phyloP scores from a whole-genome alignment of 129 eudicot genomes.

The Erigeron canadensis region DNA sequence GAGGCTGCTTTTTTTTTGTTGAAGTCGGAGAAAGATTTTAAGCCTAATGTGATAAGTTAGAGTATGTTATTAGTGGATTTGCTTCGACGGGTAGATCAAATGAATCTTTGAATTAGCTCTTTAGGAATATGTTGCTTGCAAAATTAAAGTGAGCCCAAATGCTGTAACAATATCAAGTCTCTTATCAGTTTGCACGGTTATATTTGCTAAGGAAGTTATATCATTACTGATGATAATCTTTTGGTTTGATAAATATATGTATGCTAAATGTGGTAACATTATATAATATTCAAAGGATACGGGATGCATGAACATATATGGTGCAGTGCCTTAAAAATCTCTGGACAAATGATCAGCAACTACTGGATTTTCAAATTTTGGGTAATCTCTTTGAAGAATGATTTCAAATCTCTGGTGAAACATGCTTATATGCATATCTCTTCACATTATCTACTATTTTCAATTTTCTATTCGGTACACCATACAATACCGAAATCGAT shows the following conservation, averaged over 20 bases:
- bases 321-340: constrained; percentile 43
- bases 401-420: constrained; percentile 43
- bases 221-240: constrained; percentile 28
- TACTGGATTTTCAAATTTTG: too few species aligned
- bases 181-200: constrained; percentile 59
- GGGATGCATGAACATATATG: too few species aligned
- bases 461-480: too few species aligned
- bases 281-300: too few species aligned
- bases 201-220: constrained; percentile 50
- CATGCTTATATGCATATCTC: constrained; percentile 33
- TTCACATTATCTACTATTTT: too few species aligned
- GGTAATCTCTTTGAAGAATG: too few species aligned
- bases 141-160: constrained; percentile 49
- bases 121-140: constrained; percentile 56
- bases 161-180: constrained; percentile 44
- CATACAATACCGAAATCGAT: too few species aligned
- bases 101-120: constrained; percentile 58
- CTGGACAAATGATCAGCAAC: constrained; percentile 40
- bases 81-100: constrained; percentile 30
- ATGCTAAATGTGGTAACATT: constrained; percentile 62
- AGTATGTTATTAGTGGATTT: too few species aligned
- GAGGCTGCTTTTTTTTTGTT: too few species aligned
- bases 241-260: constrained; percentile 59
- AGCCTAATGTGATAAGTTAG: too few species aligned
- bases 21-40: too few species aligned